Evolutionary conservation across 177 flowering plant genomes (phyloP).

Genomic region (Viscum album): DNA sequence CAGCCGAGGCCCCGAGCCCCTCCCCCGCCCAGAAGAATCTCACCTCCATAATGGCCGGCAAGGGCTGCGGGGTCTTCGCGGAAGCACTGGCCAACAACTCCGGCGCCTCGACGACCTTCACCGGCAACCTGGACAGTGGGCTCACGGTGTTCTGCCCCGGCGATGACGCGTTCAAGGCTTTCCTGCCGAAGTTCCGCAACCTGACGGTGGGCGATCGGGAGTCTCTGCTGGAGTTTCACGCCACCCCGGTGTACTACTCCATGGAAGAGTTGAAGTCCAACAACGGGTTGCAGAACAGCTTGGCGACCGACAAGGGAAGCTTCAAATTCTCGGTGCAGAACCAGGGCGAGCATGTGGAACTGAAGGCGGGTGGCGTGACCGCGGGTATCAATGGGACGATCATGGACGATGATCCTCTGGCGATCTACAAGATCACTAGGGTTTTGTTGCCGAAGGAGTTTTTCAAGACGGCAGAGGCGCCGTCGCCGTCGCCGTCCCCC

Average conservation of each 20-base stretch:
- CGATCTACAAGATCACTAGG: background rate
- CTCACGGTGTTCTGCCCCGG: conserved; percentile 2
- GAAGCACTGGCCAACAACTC: background rate
- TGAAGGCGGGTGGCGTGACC: background rate
- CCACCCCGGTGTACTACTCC: background rate
- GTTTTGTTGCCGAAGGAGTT: conserved; percentile 3
- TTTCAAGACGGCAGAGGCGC: background rate
- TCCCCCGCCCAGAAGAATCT: background rate
- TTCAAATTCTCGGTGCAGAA: background rate
- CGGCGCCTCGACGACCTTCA: background rate
- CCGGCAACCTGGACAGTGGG: background rate
- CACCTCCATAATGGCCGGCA: background rate
- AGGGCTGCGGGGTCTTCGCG: conserved; percentile 1
- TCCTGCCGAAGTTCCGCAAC: background rate
- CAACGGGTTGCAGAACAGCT: background rate
- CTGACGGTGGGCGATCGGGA: background rate
- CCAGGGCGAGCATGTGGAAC: background rate
- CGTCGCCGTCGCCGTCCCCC: background rate
- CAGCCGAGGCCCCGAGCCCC: background rate
- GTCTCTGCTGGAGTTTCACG: conserved; percentile 2
- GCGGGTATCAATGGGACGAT: background rate
- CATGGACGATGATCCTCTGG: background rate
- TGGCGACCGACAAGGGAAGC: conserved; percentile 1
- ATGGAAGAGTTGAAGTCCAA: background rate
- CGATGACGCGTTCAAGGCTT: conserved; percentile 1